Base-by-base conservation (phyloP, 2,329 filamentous ascomycete species). In the Fusarium gaditjirri region DNA sequence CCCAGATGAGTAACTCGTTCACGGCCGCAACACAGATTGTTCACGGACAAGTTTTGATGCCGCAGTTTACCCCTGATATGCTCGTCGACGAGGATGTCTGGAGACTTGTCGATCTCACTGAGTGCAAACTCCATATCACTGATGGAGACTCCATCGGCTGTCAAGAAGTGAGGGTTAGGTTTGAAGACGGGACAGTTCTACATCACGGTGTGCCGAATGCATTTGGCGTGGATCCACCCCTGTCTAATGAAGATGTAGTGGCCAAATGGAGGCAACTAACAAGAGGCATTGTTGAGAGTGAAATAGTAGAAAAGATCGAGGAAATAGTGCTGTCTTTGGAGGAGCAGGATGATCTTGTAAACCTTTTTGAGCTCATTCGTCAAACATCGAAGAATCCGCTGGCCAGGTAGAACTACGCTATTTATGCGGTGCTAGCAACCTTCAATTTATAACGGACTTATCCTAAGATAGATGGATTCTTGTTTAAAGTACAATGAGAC, bases 1-100 rank as follows among this genome's bases (percentile, higher is more conserved):
- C 59, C 11, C 59, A 61, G 41, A 61, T 61, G 59, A 60, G 59
- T 33, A 61, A 61, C 53, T 46, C 59, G 12, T 60, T 61, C 21
- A 58, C 58, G 16, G 19, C 31, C 3, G 59, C 53, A 13, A 59
- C 41, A 25, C 59, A 61, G 17, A 61, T 61, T 16, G 59, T 61
- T 14, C 59, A 61, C 10, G 39, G 33, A n/a, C 39, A 61, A 60
- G 59, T 60, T 4, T 27, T 61, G 21, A 61, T 61, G 59, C n/a
- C 41, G 8, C 59, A 61, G 8, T 59, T 61, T 33, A 33, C 25
- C n/a, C 41, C 33, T 6, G 33, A 39, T 3, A 60, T 44, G 33
- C 27, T 61, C 11, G 23, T 19, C 8, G 8, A 60, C 6, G 14
- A 39, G 11, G 33, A 41, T 25, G 59, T 61, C 9, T 61, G 59